Evolutionary conservation across 1,284 basidiomycete species (phyloP).

Genomic region (Trichosporon sp.): DNA sequence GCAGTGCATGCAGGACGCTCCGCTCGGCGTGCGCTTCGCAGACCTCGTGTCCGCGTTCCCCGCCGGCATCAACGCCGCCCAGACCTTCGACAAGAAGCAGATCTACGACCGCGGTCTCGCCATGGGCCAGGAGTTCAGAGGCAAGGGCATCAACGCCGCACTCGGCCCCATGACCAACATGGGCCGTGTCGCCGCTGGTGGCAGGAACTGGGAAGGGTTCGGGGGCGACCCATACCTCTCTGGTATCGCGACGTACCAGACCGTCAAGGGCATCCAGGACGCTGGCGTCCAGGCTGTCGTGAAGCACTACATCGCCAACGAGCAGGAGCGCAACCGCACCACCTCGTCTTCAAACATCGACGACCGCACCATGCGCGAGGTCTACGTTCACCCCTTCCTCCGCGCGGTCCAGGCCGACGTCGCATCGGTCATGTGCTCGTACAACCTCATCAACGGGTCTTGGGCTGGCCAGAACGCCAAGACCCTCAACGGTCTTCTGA

Average conservation of each 20-base stretch:
- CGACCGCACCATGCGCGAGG: slow-evolving; percentile 26
- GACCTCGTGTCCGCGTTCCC: slow-evolving; percentile 65
- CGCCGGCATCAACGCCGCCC: slow-evolving; percentile 65
- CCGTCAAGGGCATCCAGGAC: slow-evolving; percentile 67
- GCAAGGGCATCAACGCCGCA: slow-evolving; percentile 71
- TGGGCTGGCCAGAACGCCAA: slow-evolving; percentile 61
- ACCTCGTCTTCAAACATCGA: slow-evolving; percentile 25
- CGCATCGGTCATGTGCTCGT: slow-evolving; percentile 68
- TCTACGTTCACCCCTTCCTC: slow-evolving; percentile 54
- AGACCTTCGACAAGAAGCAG: slow-evolving; percentile 68
- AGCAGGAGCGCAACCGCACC: slow-evolving; percentile 27
- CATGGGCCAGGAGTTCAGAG: slow-evolving; percentile 71
- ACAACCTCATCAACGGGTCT: slow-evolving; percentile 61
- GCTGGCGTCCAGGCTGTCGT: slow-evolving; percentile 59
- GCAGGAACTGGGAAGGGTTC: slow-evolving; percentile 82
- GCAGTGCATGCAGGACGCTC: slow-evolving; percentile 59
- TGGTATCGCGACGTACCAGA: slow-evolving; percentile 65
- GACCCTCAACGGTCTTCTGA: slow-evolving; percentile 65
- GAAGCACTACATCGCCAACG: slow-evolving; percentile 30
- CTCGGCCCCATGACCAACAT: slow-evolving; percentile 56
- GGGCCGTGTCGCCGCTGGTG: slow-evolving; percentile 60
- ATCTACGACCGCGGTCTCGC: slow-evolving; percentile 67
- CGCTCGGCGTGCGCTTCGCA: slow-evolving; percentile 60
- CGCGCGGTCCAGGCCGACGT: slow-evolving; percentile 66
- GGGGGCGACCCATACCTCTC: slow-evolving; percentile 63